A percentile compares a stretch with the other conserved stretches of the same genome.
Conservation (phyloP, 2,329 filamentous ascomycete genomes). For the Colletotrichum tofieldiae region DNA sequence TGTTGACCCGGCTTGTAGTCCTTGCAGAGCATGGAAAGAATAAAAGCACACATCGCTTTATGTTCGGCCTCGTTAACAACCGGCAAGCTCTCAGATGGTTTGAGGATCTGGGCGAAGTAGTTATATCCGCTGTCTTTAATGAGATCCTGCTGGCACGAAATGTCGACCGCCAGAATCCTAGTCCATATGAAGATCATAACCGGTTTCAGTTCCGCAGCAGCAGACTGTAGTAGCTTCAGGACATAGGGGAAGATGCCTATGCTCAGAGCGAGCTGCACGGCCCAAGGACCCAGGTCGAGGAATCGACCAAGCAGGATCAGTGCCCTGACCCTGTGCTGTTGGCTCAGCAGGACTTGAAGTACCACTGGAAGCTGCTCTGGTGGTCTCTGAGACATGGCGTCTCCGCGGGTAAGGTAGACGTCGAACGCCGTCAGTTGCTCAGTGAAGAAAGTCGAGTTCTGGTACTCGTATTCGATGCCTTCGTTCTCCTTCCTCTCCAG, state of each 20-base stretch:
- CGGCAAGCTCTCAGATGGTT: slow-evolving; percentile 85
- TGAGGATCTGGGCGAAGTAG: slow-evolving; percentile 95
- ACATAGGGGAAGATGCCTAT: slow-evolving; percentile 99
- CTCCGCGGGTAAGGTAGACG: slow-evolving; percentile 88
- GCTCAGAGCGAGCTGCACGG: slow-evolving; percentile 96
- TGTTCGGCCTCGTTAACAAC: slow-evolving; percentile 90
- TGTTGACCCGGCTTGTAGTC: slow-evolving; percentile 92
- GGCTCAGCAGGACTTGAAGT: slow-evolving; percentile 93
- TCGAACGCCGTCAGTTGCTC: slow-evolving; percentile 98
- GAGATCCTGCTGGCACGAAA: slow-evolving; percentile 92
- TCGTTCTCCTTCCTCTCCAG: slow-evolving; percentile 84
- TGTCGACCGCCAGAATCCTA: slow-evolving; percentile 93
- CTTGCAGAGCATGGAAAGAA: slow-evolving; percentile 97
- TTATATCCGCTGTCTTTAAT: slow-evolving; percentile 98
- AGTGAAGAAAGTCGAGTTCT: slow-evolving; percentile 95
- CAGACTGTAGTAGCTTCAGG: slow-evolving; percentile 95
- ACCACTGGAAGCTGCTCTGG: slow-evolving; percentile 97
- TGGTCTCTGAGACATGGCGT: slow-evolving; percentile 85
- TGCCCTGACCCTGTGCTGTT: slow-evolving; percentile 92
- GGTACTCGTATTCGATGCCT: slow-evolving; percentile 88
- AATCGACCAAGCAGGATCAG: slow-evolving; percentile 94
- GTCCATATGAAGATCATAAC: slow-evolving; percentile 99
- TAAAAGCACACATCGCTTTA: slow-evolving; percentile 99
- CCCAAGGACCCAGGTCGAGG: slow-evolving; percentile 96
- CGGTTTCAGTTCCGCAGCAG: slow-evolving; percentile 93